These are phyloP conservation scores for Aspergillus terreus DNA, from an alignment of 2,329 filamentous ascomycete species.

Conservation along the genomic window DNA sequence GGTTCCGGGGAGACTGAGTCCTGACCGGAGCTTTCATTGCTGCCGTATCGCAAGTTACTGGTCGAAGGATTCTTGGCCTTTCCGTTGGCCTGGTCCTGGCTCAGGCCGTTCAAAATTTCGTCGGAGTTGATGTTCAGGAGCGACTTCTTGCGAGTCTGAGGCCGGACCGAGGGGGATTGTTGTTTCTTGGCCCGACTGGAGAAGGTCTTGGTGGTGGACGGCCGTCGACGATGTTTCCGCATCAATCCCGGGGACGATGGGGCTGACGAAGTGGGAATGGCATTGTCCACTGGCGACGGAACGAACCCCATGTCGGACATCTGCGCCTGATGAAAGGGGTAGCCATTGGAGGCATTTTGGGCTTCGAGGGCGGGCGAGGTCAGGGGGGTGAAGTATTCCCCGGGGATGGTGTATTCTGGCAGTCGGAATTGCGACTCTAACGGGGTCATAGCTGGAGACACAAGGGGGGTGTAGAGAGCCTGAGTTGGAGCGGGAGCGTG, in stretches of 20 bases:
- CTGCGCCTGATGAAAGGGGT: constrained; percentile 32
- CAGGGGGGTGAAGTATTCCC: constrained; percentile 49
- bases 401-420: constrained; percentile 46
- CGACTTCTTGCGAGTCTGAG: constrained; percentile 36
- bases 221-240: constrained; percentile 38
- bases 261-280: constrained; percentile 28
- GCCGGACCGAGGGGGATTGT: constrained; percentile 43
- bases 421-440: constrained; percentile 46
- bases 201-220: constrained; percentile 30
- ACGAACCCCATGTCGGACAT: constrained; percentile 39
- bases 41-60: constrained; percentile 32
- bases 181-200: constrained; percentile 36
- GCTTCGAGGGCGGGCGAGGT: constrained; percentile 51
- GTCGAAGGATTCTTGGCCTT: constrained; percentile 24
- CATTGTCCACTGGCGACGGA: constrained; percentile 40
- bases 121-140: constrained; percentile 29
- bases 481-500: constrained; percentile 19
- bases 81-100: constrained; percentile 29
- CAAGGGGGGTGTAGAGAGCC: constrained; percentile 48
- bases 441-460: constrained; percentile 50
- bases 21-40: constrained; percentile 44
- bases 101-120: constrained; percentile 32
- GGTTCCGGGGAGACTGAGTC: constrained; percentile 50
- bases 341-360: constrained; percentile 35
- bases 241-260: constrained; percentile 31